phyloP scores from a whole-genome alignment of 2,329 filamentous ascomycete species.

The Fusarium coicis region DNA sequence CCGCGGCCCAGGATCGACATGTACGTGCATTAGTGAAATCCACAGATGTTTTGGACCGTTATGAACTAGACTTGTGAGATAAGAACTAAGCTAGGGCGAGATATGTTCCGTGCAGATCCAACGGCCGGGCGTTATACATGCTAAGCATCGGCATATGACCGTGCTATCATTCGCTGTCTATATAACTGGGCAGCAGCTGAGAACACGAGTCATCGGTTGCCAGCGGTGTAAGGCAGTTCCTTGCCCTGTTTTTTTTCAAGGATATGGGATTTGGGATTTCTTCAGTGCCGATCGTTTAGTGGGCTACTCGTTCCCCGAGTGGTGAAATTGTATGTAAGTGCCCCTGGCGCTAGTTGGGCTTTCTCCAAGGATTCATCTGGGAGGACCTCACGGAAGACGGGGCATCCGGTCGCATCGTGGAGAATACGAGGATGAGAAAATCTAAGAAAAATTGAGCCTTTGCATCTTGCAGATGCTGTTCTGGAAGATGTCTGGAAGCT shows the following conservation, averaged over 20 bases:
- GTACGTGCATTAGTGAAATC: conserved; percentile 5
- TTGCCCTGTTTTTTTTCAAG: background rate
- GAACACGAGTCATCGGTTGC: conserved; percentile 6
- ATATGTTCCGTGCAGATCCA: background rate
- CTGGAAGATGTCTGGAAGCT: background rate
- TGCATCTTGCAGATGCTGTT: fast-evolving
- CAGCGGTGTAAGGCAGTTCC: background rate
- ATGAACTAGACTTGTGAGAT: background rate
- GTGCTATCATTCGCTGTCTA: background rate
- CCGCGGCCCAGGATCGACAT: conserved; percentile 6
- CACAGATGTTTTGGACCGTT: background rate
- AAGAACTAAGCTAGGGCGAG: background rate
- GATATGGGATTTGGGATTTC: background rate
- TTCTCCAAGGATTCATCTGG: background rate
- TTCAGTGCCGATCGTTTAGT: conserved; percentile 2
- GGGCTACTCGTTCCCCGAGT: background rate
- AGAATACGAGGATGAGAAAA: background rate
- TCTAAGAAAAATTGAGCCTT: background rate
- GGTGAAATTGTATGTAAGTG: background rate
- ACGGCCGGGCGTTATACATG: background rate
- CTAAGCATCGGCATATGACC: background rate
- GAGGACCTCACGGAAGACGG: background rate
- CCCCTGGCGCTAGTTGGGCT: conserved; percentile 6
- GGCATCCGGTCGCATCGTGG: background rate
- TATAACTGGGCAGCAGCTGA: background rate